A percentile compares a stretch with the other conserved stretches of the same genome.
Evolutionary conservation across 352 stramenopile genomes (phyloP).

Genomic region (Halophytophthora batemanensis): DNA sequence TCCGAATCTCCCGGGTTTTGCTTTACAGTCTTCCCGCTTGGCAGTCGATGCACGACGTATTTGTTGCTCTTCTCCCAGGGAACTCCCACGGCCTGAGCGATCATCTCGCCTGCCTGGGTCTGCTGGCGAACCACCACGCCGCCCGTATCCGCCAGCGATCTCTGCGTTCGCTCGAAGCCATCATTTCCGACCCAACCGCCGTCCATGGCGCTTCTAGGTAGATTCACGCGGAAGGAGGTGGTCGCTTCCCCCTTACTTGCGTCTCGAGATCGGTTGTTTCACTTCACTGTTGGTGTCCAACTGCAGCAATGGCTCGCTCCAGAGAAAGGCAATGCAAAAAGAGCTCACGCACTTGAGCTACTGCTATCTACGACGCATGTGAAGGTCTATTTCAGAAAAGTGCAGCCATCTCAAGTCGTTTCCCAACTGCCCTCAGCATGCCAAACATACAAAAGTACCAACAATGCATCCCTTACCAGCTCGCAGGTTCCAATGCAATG

Average conservation of each 20-base stretch:
- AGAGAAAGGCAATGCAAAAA: too few relatives aligned
- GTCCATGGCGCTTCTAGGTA: slow-evolving; percentile 7
- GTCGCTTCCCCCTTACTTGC: neutral
- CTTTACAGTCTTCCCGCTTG: slow-evolving; percentile 49
- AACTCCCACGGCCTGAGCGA: slow-evolving; percentile 44
- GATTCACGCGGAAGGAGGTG: neutral
- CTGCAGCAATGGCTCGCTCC: too few relatives aligned
- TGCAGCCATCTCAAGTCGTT: too few relatives aligned
- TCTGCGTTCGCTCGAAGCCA: slow-evolving; percentile 13
- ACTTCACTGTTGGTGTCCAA: too few relatives aligned
- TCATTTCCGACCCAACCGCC: neutral
- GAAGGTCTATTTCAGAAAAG: too few relatives aligned
- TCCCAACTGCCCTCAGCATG: too few relatives aligned
- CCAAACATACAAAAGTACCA: too few relatives aligned
- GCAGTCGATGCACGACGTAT: slow-evolving; percentile 48
- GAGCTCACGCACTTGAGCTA: too few relatives aligned
- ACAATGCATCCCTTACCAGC: too few relatives aligned
- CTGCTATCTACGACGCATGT: too few relatives aligned
- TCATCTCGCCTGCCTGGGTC: slow-evolving; percentile 40
- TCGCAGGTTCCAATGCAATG: too few relatives aligned
- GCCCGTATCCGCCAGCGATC: slow-evolving; percentile 30
- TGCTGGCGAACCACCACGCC: slow-evolving; percentile 56
- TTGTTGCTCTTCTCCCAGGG: slow-evolving; percentile 62
- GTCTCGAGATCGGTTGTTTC: neutral
- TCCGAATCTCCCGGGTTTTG: slow-evolving; percentile 36